Evolutionary conservation across 2,329 filamentous ascomycete species (phyloP), one percentile per base, ranked within the genome.

Genomic region (Clonostachys rosea): DNA sequence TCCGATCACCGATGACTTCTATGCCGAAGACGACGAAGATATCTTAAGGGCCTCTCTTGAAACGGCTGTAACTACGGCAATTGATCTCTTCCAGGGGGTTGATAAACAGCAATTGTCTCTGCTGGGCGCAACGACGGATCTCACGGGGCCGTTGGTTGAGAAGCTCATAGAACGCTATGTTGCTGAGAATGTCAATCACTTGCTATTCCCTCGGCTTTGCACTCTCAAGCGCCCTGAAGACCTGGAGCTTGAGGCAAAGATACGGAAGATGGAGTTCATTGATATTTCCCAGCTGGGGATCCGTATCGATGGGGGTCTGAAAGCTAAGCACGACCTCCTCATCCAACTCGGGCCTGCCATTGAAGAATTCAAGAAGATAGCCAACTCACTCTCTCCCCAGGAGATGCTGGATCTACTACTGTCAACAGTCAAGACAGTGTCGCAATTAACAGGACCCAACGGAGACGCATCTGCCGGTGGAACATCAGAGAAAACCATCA

Each of bases 271-370:
- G 90, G 84, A 90, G 58, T 88, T 86, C 58, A 84, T 99, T 47
- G 94, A 99, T 65, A 87, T 99, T 46, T 94, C 91, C 2, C 94
- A 99, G 66, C 83, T 99, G 14, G 94, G 94, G 1, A 91, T 99
- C 45, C 76, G 82, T 5, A 89, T 96, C 42, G 87, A 91, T 50
- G 87, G 87, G 41, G 89, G 89, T 1, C 79, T 79, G 46, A 78
- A 78, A 54, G 89, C 84, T 34, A 97, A 96, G 61, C 83, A 89
- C 52, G 87, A 94, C 57, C 76, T 99, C 33, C 83, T 89, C 4
- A 75, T 84, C 20, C 82, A 91, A 44, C 76, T 99, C 6, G 81
- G 81, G 5, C 83, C 81, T 49, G 94, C 89, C 4, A 85, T 96
- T 8, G 88, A 94, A 34, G 87, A 91, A 59, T 97, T 99, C 65